phyloP scores from a whole-genome alignment of 768 basidiomycete species.

The Coprinopsis cinerea region DNA sequence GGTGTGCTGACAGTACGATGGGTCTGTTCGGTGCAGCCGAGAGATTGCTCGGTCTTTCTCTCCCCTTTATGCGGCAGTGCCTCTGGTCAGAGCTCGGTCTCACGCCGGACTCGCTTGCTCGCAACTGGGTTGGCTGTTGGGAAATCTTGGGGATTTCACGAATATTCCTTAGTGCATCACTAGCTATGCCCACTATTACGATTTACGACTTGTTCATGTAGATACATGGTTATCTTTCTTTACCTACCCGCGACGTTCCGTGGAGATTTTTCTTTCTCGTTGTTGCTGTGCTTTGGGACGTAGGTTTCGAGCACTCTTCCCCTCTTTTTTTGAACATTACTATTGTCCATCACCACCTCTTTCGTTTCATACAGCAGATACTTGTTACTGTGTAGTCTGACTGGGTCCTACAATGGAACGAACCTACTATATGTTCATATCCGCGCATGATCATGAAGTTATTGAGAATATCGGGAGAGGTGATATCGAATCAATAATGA shows the following conservation, averaged over 20 bases:
- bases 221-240: constrained; percentile 7
- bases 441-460: no score
- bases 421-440: background rate
- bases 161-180: constrained; percentile 7
- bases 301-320: constrained; percentile 2
- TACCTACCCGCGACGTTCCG: constrained; percentile 10
- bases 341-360: background rate
- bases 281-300: constrained; percentile 9
- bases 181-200: constrained; percentile 11
- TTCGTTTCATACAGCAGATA: constrained; percentile 1
- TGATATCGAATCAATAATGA: no score
- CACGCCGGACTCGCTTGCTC: background rate
- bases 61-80: background rate
- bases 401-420: constrained; percentile 2
- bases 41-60: constrained; percentile 7
- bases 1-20: background rate
- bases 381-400: constrained; percentile 1
- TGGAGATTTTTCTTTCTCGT: constrained; percentile 9
- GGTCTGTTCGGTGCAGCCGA: constrained; percentile 5
- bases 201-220: constrained; percentile 8
- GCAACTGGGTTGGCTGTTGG: constrained; percentile 2
- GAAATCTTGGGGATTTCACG: constrained; percentile 5
- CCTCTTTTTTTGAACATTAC: background rate
- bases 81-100: background rate
- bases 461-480: no score